A percentile compares a stretch with the other conserved stretches of the same genome.
Conservation (phyloP, 1,139 yeast genomes). For the Suhomyces bokatorum region DNA sequence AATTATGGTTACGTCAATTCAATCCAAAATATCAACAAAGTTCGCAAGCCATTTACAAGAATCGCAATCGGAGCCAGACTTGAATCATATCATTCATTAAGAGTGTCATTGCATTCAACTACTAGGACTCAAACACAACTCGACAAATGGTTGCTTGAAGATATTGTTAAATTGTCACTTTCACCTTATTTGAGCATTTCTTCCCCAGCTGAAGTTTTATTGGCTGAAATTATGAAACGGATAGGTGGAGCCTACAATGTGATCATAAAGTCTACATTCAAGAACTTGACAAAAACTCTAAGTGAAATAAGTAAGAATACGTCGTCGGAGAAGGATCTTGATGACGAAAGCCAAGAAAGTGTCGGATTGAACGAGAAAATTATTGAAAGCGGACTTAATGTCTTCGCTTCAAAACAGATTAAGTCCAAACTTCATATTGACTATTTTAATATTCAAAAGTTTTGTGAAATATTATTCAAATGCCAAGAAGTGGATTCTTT, state of each 20-base stretch:
- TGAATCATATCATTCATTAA: slow-evolving; percentile 74
- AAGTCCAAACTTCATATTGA: slow-evolving; percentile 59
- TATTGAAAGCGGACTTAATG: slow-evolving; percentile 67
- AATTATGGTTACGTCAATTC: slow-evolving; percentile 37
- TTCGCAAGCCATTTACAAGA: slow-evolving; percentile 76
- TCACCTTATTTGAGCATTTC: slow-evolving; percentile 74
- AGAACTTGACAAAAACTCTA: slow-evolving; percentile 54
- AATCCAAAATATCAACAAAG: slow-evolving; percentile 43
- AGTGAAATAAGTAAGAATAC: slow-evolving; percentile 25
- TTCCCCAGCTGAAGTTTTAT: slow-evolving; percentile 66
- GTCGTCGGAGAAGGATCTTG: not conserved
- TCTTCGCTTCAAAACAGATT: slow-evolving; percentile 54
- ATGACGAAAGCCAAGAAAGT: not conserved
- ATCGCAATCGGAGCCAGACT: slow-evolving; percentile 74
- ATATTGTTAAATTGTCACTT: slow-evolving; percentile 65
- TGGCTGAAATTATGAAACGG: slow-evolving; percentile 72
- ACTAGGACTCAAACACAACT: slow-evolving; percentile 68
- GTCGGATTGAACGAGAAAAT: slow-evolving; percentile 33
- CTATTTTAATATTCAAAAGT: slow-evolving; percentile 49
- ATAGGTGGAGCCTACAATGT: slow-evolving; percentile 66
- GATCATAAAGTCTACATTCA: slow-evolving; percentile 51
- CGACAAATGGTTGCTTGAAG: slow-evolving; percentile 65
- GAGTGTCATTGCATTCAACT: slow-evolving; percentile 75
- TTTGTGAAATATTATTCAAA: slow-evolving; percentile 49
- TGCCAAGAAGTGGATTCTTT: slow-evolving; percentile 63